Percentiles rank a stretch among this genome's conserved stretches.
Conservation (phyloP, 768 basidiomycete species). For the Pleurotus sapidus region DNA sequence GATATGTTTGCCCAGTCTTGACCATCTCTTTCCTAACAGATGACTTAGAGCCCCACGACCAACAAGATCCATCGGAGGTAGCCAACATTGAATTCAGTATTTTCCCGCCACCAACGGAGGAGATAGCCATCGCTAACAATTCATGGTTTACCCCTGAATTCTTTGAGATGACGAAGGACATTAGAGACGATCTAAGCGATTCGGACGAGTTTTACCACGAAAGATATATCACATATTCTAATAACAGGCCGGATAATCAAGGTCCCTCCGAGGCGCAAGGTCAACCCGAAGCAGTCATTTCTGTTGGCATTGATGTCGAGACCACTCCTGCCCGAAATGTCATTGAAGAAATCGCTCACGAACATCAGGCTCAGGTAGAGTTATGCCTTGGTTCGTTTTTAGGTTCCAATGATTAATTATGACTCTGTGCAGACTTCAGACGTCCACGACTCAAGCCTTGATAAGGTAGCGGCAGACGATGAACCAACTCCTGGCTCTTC, state of each 20-base stretch:
- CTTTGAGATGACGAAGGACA: background rate
- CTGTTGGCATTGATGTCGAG: constrained; percentile 15
- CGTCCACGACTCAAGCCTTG: background rate
- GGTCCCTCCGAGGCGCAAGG: too few species aligned
- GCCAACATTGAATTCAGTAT: background rate
- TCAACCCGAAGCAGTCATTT: background rate
- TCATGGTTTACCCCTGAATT: background rate
- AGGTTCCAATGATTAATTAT: background rate
- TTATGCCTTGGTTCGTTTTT: background rate
- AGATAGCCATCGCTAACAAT: too few species aligned
- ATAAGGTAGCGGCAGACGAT: background rate
- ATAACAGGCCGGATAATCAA: too few species aligned
- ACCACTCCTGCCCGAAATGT: background rate
- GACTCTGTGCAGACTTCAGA: background rate
- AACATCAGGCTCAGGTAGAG: background rate
- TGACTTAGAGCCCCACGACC: too few species aligned
- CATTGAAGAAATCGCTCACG: constrained; percentile 5
- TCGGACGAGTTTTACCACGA: too few species aligned
- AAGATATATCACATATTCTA: too few species aligned
- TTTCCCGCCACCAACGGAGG: background rate
- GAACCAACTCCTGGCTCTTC: background rate
- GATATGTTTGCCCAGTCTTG: background rate
- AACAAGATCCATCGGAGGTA: too few species aligned
- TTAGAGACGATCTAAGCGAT: background rate
- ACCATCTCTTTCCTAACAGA: too few species aligned